Percentiles rank a stretch among this genome's conserved stretches.
Evolutionary conservation across 1,284 basidiomycete genomes (phyloP).

Genomic region (Dichomitus squalens): DNA sequence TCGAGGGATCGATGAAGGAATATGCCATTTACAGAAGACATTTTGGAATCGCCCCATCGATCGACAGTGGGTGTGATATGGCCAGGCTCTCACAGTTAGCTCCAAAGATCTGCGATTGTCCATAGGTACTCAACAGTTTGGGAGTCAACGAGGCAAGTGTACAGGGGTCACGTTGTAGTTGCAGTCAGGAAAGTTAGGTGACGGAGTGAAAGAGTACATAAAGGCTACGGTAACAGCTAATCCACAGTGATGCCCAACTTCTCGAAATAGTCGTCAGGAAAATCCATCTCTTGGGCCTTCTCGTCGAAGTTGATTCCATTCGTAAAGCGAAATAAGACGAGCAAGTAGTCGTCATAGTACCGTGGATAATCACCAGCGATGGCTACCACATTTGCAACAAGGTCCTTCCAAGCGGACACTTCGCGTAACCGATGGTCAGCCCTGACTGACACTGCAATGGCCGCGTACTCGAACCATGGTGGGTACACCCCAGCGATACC

Average conservation of each 20-base stretch:
- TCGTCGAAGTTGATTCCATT: background rate
- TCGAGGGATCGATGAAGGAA: too few relatives aligned
- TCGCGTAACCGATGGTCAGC: background rate
- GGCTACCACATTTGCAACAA: background rate
- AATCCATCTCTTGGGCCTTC: background rate
- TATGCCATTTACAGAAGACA: too few relatives aligned
- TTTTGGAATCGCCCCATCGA: too few relatives aligned
- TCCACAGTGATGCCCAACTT: background rate
- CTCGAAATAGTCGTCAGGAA: background rate
- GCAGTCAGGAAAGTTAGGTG: too few relatives aligned
- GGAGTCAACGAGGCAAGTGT: too few relatives aligned
- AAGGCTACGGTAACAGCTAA: too few relatives aligned
- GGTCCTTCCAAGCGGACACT: background rate
- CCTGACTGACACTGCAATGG: background rate
- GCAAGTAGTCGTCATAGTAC: background rate
- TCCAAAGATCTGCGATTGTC: too few relatives aligned
- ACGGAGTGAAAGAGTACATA: too few relatives aligned
- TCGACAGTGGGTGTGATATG: too few relatives aligned
- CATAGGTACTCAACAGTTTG: too few relatives aligned
- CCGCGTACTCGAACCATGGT: background rate
- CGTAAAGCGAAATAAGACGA: background rate
- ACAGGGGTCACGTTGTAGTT: too few relatives aligned
- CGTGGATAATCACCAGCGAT: background rate
- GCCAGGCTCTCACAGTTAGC: too few relatives aligned
- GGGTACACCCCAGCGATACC: background rate